Base-by-base conservation (phyloP, 164 flowering plant genomes). In the Paratinospora sagittata region DNA sequence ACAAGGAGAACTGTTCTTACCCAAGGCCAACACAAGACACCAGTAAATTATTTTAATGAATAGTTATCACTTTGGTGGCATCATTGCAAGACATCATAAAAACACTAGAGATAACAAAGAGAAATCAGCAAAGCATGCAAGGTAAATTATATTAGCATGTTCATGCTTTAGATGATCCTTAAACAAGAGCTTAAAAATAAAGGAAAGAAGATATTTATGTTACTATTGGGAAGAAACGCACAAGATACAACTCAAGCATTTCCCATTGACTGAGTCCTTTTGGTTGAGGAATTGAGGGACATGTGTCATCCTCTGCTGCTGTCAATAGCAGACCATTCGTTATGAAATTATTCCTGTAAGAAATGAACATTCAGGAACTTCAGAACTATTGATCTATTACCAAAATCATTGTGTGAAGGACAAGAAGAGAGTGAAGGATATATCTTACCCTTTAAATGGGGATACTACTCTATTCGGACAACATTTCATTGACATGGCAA, bases 191-290 rank as follows among this genome's bases (percentile, higher is more conserved):
- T n/a, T n/a, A n/a, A n/a, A n/a, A n/a, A 36, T 36, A 36, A 36
- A 36, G 39, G 39, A 36, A 36, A 49, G 16, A 49, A 49, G 14
- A 49, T 49, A 49, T 13, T 14, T 12, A 49, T 49, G 12, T 49
- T 13, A 49, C 12, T 49, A 27, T 24, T 45, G 68, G 78, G 55
- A 43, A 74, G 76, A 55, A 72, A 87, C 94, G 24, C 41, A 95
- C 99, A 75, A 95, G 94, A 81, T 90, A 91, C 52, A 77, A 73
- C 82, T 90, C 89, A 72, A 95, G 96, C 49, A 80, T 81, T 80
- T 84, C 94, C 99, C 99, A 95, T 16, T 85, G 88, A 73, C 70
- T 73, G 73, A 24, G 81, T 60, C 84, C 82, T 52, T 57, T 81
- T 49, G 72, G 58, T 61, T 84, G 85, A 63, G 79, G 78, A 70